phyloP scores from a whole-genome alignment of 106 monocot species.

The Dioscorea dumetorum region DNA sequence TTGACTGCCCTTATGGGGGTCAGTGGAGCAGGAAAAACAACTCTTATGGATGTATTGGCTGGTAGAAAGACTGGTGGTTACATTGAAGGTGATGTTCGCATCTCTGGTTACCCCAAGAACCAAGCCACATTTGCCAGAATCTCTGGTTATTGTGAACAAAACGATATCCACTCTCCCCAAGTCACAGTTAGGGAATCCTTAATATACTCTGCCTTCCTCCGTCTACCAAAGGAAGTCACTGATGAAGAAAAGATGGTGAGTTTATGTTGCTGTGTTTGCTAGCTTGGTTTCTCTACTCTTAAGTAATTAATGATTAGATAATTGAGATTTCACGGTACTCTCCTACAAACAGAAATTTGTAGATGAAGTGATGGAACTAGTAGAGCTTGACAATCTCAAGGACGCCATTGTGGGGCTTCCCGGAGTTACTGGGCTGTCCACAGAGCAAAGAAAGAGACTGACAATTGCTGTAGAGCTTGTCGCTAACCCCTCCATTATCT shows the following conservation, averaged over 20 bases:
- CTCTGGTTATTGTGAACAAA: slow-evolving; percentile 72
- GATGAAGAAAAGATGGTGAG: slow-evolving; percentile 50
- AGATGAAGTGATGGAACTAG: slow-evolving; percentile 64
- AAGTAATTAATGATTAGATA: not conserved
- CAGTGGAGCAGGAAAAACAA: slow-evolving; percentile 76
- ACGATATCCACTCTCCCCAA: slow-evolving; percentile 75
- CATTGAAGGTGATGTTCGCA: slow-evolving; percentile 62
- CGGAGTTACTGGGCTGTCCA: slow-evolving; percentile 64
- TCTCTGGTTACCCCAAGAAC: slow-evolving; percentile 64
- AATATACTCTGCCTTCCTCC: slow-evolving; percentile 59
- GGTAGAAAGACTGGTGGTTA: slow-evolving; percentile 74
- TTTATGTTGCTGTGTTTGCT: not conserved
- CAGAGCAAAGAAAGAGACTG: slow-evolving; percentile 72
- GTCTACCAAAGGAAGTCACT: slow-evolving; percentile 42
- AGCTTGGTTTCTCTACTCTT: too few relatives aligned
- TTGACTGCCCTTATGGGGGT: slow-evolving; percentile 74
- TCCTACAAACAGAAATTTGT: slow-evolving; percentile 38
- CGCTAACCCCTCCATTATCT: slow-evolving; percentile 89
- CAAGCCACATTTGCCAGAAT: slow-evolving; percentile 67
- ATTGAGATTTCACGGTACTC: too few relatives aligned
- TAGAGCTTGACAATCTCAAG: slow-evolving; percentile 53
- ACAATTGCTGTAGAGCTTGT: slow-evolving; percentile 83
- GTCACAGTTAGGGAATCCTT: slow-evolving; percentile 63
- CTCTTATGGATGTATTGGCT: slow-evolving; percentile 75
- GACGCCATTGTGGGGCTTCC: slow-evolving; percentile 71